phyloP scores from a whole-genome alignment of 257 asterid species.

The Forsythia suspensa region DNA sequence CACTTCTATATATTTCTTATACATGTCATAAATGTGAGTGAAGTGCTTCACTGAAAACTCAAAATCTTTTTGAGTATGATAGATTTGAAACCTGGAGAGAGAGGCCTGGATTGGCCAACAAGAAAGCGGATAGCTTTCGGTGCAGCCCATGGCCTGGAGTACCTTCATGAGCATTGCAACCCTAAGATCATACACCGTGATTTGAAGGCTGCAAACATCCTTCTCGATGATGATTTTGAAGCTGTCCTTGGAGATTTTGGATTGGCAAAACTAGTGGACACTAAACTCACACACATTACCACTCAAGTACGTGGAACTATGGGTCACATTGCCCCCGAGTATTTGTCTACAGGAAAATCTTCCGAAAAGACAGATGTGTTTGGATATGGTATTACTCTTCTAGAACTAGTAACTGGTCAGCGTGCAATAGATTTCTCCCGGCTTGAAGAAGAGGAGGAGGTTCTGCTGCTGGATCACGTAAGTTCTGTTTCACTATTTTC shows the following conservation, averaged over 20 bases:
- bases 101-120: constrained; percentile 72
- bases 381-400: constrained; percentile 87
- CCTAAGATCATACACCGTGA: constrained; percentile 91
- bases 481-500: constrained; percentile 19
- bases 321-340: constrained; percentile 98
- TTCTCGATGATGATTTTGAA: constrained; percentile 69
- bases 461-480: constrained; percentile 84
- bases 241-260: constrained; percentile 95
- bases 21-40: not conserved
- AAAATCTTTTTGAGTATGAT: not conserved
- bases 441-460: constrained; percentile 94
- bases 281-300: constrained; percentile 71
- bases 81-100: constrained; percentile 84
- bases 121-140: constrained; percentile 82
- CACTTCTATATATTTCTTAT: not conserved
- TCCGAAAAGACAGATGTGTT: constrained; percentile 90
- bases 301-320: constrained; percentile 95
- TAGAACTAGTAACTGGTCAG: constrained; percentile 85
- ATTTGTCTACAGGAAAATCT: constrained; percentile 83
- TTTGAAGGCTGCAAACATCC: constrained; percentile 90
- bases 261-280: constrained; percentile 72
- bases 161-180: constrained; percentile 86
- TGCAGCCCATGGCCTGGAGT: constrained; percentile 89
- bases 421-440: constrained; percentile 89
- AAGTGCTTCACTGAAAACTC: not conserved